phyloP scores from a whole-genome alignment of 73 alveolate species.

The Loxodes magnus region DNA sequence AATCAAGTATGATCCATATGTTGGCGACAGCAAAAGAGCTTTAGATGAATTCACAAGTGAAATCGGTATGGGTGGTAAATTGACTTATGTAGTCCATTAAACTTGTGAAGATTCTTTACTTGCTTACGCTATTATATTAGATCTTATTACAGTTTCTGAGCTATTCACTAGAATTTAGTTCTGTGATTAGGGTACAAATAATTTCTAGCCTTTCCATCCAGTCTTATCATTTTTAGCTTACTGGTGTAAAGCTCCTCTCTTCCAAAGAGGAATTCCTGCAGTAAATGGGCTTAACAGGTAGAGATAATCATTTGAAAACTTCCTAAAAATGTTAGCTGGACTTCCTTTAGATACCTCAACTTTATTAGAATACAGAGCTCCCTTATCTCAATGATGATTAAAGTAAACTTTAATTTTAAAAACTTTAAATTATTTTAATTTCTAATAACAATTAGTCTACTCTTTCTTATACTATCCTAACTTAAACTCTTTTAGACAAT shows the following conservation, averaged over 20 bases:
- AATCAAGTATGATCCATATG: slow-evolving; percentile 86
- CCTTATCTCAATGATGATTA: too few species aligned
- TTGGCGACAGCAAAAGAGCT: slow-evolving; percentile 95
- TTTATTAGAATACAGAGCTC: slow-evolving; percentile 37
- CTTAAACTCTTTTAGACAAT: too few species aligned
- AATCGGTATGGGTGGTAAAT: slow-evolving; percentile 84
- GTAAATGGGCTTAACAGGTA: slow-evolving; percentile 54
- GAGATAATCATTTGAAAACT: slow-evolving; percentile 53
- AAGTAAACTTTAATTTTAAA: too few species aligned
- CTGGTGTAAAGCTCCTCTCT: slow-evolving; percentile 76
- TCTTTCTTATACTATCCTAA: too few species aligned
- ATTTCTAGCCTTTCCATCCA: slow-evolving; percentile 29
- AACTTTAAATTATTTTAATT: too few species aligned
- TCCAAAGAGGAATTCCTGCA: slow-evolving; percentile 57
- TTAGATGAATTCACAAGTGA: slow-evolving; percentile 88
- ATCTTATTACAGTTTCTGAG: slow-evolving; percentile 72
- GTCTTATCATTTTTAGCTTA: slow-evolving; percentile 55
- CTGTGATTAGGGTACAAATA: neutral
- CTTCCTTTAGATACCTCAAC: slow-evolving; percentile 48
- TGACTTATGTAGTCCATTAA: slow-evolving; percentile 77
- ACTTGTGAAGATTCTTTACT: slow-evolving; percentile 92
- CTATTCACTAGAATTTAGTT: slow-evolving; percentile 54
- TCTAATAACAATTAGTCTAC: too few species aligned
- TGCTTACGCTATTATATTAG: slow-evolving; percentile 90
- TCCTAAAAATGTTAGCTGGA: slow-evolving; percentile 64